Conservation (phyloP, 768 basidiomycete species). For the Tephrocybe sp. region DNA sequence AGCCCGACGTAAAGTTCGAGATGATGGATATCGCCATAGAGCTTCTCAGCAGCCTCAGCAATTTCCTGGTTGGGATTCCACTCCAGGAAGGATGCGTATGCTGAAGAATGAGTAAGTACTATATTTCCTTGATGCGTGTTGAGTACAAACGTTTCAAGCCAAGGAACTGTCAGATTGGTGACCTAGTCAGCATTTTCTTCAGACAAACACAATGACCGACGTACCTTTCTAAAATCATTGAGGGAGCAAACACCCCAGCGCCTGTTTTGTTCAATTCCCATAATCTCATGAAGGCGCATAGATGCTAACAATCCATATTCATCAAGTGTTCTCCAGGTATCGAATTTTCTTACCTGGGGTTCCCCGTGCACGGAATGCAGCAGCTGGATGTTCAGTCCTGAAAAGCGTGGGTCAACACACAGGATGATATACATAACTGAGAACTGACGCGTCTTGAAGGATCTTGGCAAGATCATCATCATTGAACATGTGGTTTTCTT, state of each 20-base stretch:
- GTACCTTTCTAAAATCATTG: constrained; percentile 76
- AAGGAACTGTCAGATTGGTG: constrained; percentile 47
- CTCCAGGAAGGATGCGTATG: constrained; percentile 67
- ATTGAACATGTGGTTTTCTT: constrained; percentile 57
- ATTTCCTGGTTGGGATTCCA: constrained; percentile 79
- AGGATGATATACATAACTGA: background rate
- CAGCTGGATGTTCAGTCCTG: constrained; percentile 72
- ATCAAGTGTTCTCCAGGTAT: background rate
- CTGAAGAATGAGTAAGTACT: constrained; percentile 28
- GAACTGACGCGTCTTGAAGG: constrained; percentile 63
- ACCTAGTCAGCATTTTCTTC: background rate
- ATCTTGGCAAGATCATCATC: constrained; percentile 69
- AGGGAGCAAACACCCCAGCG: constrained; percentile 80
- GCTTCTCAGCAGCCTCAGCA: constrained; percentile 67
- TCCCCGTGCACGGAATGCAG: constrained; percentile 70
- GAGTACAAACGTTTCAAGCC: constrained; percentile 64
- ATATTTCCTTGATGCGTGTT: background rate
- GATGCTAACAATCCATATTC: constrained; percentile 29
- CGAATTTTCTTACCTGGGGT: constrained; percentile 49
- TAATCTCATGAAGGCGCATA: constrained; percentile 77
- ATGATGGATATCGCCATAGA: constrained; percentile 74
- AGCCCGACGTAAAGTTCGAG: constrained; percentile 82
- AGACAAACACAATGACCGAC: constrained; percentile 1
- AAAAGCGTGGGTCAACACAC: constrained; percentile 2
- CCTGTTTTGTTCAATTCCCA: constrained; percentile 80